phyloP scores from a whole-genome alignment of 2,329 filamentous ascomycete genomes.

The Apiospora saccharicola region DNA sequence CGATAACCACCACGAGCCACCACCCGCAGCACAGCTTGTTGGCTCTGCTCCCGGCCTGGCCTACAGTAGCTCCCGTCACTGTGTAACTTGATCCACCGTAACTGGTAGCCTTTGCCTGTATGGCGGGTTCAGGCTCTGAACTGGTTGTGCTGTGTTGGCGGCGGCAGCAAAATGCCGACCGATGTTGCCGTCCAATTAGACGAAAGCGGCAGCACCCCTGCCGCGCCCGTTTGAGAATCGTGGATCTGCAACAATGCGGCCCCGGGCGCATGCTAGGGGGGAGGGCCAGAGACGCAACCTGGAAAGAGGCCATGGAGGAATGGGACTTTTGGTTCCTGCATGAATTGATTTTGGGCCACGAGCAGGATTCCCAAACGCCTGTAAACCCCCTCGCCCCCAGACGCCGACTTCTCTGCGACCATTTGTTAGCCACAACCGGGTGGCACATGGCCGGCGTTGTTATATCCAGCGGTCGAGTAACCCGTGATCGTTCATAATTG shows the following conservation, averaged over 20 bases:
- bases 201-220: not conserved
- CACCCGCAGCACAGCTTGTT: not conserved
- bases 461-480: not conserved
- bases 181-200: constrained; percentile 14
- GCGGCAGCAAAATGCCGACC: constrained; percentile 8
- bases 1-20: not conserved
- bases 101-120: not conserved
- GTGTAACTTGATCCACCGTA: not conserved
- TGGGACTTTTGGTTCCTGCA: not conserved
- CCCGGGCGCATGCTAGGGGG: constrained; percentile 4
- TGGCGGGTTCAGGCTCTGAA: not conserved
- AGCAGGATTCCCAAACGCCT: not conserved
- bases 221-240: constrained; percentile 1
- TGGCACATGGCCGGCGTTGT: not conserved
- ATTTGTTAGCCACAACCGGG: not conserved
- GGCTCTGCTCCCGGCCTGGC: not conserved
- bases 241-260: not conserved
- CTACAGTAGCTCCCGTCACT: not conserved
- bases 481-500: not conserved
- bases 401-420: not conserved
- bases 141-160: not conserved
- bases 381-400: not conserved
- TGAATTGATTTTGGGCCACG: constrained; percentile 7
- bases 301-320: not conserved
- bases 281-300: not conserved